Evolutionary conservation across 352 stramenopile species (phyloP), one percentile per base, ranked within the genome.

Genomic region (Phytophthora pisi): DNA sequence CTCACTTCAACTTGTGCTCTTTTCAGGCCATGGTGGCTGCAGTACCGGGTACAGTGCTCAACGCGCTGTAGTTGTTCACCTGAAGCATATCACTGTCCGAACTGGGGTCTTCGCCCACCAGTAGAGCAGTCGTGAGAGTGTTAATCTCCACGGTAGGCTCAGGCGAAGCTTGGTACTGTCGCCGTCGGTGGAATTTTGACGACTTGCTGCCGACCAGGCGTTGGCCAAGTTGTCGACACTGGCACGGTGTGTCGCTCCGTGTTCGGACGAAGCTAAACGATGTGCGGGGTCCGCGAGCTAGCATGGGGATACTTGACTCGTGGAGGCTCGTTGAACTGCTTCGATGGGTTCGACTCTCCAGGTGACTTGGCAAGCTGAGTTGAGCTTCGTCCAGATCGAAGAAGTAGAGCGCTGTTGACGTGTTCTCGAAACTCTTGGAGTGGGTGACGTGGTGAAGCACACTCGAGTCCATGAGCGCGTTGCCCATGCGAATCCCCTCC

Each of bases 381-480:
- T 67, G 62, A 0, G 36, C 51, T 42, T 70, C 64, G 36, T 76
- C 68, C 15, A 72, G 28, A 26, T 84, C 75, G 40, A 88, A 81
- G 42, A 62, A 84, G 54, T 82, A 85, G 15, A 72, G 45, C 4
- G 64, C 46, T 5, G 55, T 70, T 0, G 66, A 26, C n/a, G 16
- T 73, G 58, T 75, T 74, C 28, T 86, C 77, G 57, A 88, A 86
- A 24, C 68, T 68, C 8, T 55, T 68, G 15, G 67, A 61, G 57
- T 90, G 82, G 40, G 79, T 85, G 1, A 70, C 46, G 68, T 90
- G 82, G 51, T 90, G 82, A 45, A 88, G 66, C 10, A 85, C 56
- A 2, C 70, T 70, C 11, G 82, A 81, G 59, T 90, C 79, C 82
- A 90, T 88, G 59, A 90, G 58, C n/a, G 78, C 74, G 34, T 89